phyloP scores from a whole-genome alignment of 768 basidiomycete species.

The Tylopilus rubrobrunneus region DNA sequence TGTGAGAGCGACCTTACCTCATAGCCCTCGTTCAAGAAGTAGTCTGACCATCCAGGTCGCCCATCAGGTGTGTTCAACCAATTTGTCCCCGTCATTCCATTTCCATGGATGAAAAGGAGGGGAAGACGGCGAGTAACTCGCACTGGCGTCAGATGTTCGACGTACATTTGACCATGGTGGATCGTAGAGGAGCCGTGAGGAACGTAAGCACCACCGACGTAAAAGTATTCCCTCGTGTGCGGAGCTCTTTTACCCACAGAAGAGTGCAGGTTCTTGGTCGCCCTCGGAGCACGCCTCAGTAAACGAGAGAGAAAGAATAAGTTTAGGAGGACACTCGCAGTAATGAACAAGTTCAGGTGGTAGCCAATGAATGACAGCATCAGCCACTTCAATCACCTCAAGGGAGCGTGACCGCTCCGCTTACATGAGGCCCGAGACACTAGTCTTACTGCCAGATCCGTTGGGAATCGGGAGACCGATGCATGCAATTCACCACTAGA shows the following conservation, averaged over 20 bases:
- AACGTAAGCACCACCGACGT: slow-evolving; percentile 42
- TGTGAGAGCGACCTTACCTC: slow-evolving; percentile 33
- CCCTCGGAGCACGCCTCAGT: not conserved
- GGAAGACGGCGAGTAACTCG: slow-evolving; percentile 37
- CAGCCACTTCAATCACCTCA: not conserved
- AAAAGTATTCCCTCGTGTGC: slow-evolving; percentile 47
- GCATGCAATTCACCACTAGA: not conserved
- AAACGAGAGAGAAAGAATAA: slow-evolving; percentile 12
- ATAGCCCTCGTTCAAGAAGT: slow-evolving; percentile 47
- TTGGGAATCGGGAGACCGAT: not conserved
- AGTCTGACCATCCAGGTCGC: slow-evolving; percentile 54
- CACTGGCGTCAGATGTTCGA: slow-evolving; percentile 45
- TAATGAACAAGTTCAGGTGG: slow-evolving; percentile 3
- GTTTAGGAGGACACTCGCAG: slow-evolving; percentile 17
- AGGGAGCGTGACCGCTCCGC: too few species aligned
- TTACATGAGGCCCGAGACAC: not conserved
- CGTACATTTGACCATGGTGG: slow-evolving; percentile 46
- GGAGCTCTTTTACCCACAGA: slow-evolving; percentile 27
- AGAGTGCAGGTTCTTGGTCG: not conserved
- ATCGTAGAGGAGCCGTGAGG: slow-evolving; percentile 35
- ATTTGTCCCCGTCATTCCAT: slow-evolving; percentile 50
- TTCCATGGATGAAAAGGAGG: slow-evolving; percentile 46
- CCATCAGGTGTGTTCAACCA: slow-evolving; percentile 55
- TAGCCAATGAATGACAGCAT: slow-evolving; percentile 11
- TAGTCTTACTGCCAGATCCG: too few species aligned